phyloP scores from a whole-genome alignment of 2,329 filamentous ascomycete species.

The Claviceps sp. region DNA sequence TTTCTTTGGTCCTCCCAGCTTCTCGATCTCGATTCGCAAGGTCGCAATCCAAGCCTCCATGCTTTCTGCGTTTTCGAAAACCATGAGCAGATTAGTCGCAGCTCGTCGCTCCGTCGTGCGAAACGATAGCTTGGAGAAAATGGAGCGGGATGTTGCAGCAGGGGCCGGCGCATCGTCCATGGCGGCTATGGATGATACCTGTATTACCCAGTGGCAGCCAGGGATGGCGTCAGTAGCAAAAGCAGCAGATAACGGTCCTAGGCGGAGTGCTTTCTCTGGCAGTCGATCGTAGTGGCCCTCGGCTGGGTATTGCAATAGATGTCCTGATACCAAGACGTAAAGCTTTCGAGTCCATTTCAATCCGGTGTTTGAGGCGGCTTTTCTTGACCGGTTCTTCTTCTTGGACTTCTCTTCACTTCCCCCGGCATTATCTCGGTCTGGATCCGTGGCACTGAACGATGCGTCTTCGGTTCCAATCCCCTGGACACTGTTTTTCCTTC shows the following conservation, averaged over 20 bases:
- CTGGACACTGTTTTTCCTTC: slow-evolving; percentile 24
- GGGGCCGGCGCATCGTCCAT: slow-evolving; percentile 36
- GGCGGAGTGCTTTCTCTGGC: slow-evolving; percentile 60
- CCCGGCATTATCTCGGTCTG: background rate
- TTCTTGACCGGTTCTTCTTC: slow-evolving; percentile 34
- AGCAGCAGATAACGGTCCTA: slow-evolving; percentile 63
- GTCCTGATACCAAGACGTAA: slow-evolving; percentile 58
- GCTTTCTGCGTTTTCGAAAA: slow-evolving; percentile 58
- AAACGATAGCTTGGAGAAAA: slow-evolving; percentile 53
- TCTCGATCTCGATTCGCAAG: slow-evolving; percentile 57
- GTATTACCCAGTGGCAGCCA: slow-evolving; percentile 67
- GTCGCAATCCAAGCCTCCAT: slow-evolving; percentile 65
- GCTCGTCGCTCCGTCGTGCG: slow-evolving; percentile 39
- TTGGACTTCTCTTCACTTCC: slow-evolving; percentile 24
- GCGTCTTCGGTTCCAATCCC: slow-evolving; percentile 7
- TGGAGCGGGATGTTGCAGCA: slow-evolving; percentile 39
- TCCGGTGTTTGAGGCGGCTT: slow-evolving; percentile 26
- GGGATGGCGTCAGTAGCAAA: slow-evolving; percentile 72
- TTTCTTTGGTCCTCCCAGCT: slow-evolving; percentile 52
- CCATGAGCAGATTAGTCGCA: slow-evolving; percentile 53
- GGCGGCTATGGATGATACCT: slow-evolving; percentile 55
- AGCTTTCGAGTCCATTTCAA: slow-evolving; percentile 59
- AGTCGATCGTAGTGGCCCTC: slow-evolving; percentile 57
- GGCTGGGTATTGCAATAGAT: slow-evolving; percentile 60
- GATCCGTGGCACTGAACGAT: background rate